These are phyloP conservation scores for Epichloe sp. DNA, from an alignment of 2,329 filamentous ascomycete species.

Conservation along the genomic window DNA sequence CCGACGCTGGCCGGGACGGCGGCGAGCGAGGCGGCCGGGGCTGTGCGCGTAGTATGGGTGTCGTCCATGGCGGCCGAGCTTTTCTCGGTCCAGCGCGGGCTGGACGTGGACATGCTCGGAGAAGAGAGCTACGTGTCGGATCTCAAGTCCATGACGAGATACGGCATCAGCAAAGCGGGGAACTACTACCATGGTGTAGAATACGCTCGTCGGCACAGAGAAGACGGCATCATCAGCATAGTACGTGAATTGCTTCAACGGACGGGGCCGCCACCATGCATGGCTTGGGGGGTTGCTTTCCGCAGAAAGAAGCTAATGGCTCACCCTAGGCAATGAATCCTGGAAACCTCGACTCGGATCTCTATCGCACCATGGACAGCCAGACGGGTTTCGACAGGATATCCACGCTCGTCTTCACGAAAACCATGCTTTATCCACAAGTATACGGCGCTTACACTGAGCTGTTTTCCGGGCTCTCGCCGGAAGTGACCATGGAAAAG, in stretches of 20 bases:
- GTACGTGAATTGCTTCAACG: no score
- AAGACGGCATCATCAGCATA: slow-evolving; percentile 18
- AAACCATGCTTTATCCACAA: slow-evolving; percentile 7
- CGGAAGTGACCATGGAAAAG: slow-evolving; percentile 24
- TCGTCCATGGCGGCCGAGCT: slow-evolving; percentile 1
- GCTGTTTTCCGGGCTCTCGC: slow-evolving; percentile 32
- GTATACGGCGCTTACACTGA: slow-evolving; percentile 33
- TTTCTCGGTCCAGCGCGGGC: not conserved
- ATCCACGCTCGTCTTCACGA: no score
- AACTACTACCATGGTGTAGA: slow-evolving; percentile 21
- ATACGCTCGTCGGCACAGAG: slow-evolving; percentile 14
- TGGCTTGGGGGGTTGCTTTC: no score
- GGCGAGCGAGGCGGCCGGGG: not conserved
- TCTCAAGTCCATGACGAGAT: not conserved
- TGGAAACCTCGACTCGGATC: slow-evolving; percentile 25
- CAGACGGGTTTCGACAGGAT: no score
- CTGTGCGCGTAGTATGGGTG: slow-evolving; percentile 5
- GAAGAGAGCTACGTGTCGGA: no score
- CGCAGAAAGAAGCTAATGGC: no score
- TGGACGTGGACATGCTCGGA: slow-evolving; percentile 11
- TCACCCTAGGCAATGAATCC: slow-evolving; percentile 20
- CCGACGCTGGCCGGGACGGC: slow-evolving; percentile 5
- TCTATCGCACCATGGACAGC: slow-evolving; percentile 17
- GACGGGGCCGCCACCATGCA: no score
- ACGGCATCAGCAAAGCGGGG: slow-evolving; percentile 17